Base-by-base conservation (phyloP, 345 rosid species). In the Lepidium africanum region DNA sequence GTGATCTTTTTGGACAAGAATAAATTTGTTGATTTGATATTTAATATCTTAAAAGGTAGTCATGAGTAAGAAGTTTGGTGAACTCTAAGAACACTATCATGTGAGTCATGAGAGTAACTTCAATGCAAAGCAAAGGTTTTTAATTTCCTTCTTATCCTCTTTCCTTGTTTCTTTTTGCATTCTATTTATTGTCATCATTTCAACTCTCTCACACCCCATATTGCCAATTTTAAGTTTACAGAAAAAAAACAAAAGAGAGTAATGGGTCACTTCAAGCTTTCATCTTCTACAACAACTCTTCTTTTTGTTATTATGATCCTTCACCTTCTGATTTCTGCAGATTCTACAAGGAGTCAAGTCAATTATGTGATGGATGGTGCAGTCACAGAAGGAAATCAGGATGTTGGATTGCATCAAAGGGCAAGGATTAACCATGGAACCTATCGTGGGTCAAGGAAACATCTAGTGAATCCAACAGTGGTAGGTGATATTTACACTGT, bases 51-150 rank as follows among this genome's bases (percentile, higher is more conserved):
- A 9, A 15, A 43, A 54, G 37, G 2, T 25, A 38, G 50, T 15
- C 39, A 32, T 43, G 39, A 57, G 56, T 42, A 43, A 59, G 27
- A 51, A 48, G 71, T 65, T 65, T 65, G 65, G 71, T 65, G 66
- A 72, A 41, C 67, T 49, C 16, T 11, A 58, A 14, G 59, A 74
- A 66, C 42, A 67, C 63, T n/a, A 41, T 73, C 72, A 73, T 73
- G 77, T 52, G 77, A 59, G 41, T 37, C 72, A 66, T 67, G 77
- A 73, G 77, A 42, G 73, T 67, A 15, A 67, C 77, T 67, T 73
- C 77, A 59, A 73, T 73, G 10, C 67, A 67, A 73, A 67, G 77
- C 73, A 59, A 66, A 66, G 67, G 17, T 37, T 62, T 50, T 51
- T 9, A 10, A 10, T 66, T 41, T 42, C 42, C 39, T 39, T 73